Percentiles rank a stretch among this genome's conserved stretches.
Evolutionary conservation across 129 eudicot genomes (phyloP).

Genomic region (Tagetes erecta): DNA sequence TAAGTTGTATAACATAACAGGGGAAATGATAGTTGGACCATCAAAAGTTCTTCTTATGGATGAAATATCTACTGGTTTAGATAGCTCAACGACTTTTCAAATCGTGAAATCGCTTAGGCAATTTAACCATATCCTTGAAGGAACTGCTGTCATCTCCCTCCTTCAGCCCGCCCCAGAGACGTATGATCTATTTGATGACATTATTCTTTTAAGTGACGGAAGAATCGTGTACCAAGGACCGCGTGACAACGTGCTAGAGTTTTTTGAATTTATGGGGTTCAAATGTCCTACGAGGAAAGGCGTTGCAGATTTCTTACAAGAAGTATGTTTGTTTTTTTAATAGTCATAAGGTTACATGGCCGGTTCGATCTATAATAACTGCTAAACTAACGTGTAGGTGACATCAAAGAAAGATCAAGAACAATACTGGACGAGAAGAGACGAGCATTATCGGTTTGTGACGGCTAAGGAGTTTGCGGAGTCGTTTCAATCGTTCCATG

Average conservation of each 20-base stretch:
- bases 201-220: conserved; percentile 64
- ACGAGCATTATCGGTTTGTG: conserved; percentile 19
- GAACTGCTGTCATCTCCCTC: conserved; percentile 71
- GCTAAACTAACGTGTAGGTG: conserved; percentile 3
- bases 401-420: conserved; percentile 25
- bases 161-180: conserved; percentile 85
- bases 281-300: conserved; percentile 63
- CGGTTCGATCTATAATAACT: too few species aligned
- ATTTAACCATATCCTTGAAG: conserved; percentile 54
- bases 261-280: conserved; percentile 63
- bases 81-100: conserved; percentile 70
- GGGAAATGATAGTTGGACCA: conserved; percentile 74
- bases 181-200: conserved; percentile 66
- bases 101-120: conserved; percentile 57
- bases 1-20: conserved; percentile 18
- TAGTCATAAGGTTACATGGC: too few species aligned
- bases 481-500: conserved; percentile 49
- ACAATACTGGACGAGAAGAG: conserved; percentile 25
- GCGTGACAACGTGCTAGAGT: conserved; percentile 62
- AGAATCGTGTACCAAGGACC: conserved; percentile 73
- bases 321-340: conserved; percentile 32
- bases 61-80: conserved; percentile 70
- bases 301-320: conserved; percentile 68
- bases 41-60: conserved; percentile 62
- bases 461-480: conserved; percentile 49